Evolutionary conservation across 495 filamentous ascomycete species (phyloP).

Genomic region (Aspergillus coremiiformis): DNA sequence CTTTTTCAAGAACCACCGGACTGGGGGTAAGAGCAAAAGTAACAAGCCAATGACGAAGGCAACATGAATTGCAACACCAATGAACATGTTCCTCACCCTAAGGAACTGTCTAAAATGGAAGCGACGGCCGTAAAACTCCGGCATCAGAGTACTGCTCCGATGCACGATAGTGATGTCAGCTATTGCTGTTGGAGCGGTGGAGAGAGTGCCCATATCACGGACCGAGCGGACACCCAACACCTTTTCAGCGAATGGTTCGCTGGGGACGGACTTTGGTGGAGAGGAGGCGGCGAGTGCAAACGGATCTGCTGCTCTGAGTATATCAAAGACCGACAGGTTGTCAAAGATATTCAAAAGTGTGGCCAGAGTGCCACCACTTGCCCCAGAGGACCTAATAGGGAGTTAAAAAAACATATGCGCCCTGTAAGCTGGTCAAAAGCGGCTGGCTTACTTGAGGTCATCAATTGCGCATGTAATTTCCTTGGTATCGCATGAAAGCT

Average conservation of each 20-base stretch:
- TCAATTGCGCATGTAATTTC: constrained; percentile 57
- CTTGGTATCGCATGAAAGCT: constrained; percentile 45
- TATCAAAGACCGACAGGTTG: constrained; percentile 48
- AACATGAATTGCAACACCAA: constrained; percentile 51
- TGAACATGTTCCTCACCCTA: constrained; percentile 51
- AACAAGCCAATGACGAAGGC: constrained; percentile 43
- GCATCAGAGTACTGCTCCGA: constrained; percentile 68
- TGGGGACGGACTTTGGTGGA: constrained; percentile 30
- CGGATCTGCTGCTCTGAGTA: constrained; percentile 49
- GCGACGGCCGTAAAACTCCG: constrained; percentile 59
- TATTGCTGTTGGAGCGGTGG: constrained; percentile 49
- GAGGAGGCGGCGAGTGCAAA: constrained; percentile 60
- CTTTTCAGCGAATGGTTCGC: constrained; percentile 28
- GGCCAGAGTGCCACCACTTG: constrained; percentile 68
- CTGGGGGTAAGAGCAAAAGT: constrained; percentile 47
- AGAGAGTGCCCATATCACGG: constrained; percentile 60
- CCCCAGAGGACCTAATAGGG: constrained; percentile 33
- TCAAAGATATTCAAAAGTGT: constrained; percentile 60
- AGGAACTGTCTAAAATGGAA: constrained; percentile 69
- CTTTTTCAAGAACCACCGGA: constrained; percentile 46
- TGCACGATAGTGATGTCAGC: constrained; percentile 64
- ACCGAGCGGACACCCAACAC: constrained; percentile 56
- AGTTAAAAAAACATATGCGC: constrained; percentile 4
- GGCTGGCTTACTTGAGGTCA: constrained; percentile 47
- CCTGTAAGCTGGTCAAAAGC: background rate